Base-by-base conservation (phyloP, 1,139 yeast species). In the Sugiyamaella xylanicola region DNA sequence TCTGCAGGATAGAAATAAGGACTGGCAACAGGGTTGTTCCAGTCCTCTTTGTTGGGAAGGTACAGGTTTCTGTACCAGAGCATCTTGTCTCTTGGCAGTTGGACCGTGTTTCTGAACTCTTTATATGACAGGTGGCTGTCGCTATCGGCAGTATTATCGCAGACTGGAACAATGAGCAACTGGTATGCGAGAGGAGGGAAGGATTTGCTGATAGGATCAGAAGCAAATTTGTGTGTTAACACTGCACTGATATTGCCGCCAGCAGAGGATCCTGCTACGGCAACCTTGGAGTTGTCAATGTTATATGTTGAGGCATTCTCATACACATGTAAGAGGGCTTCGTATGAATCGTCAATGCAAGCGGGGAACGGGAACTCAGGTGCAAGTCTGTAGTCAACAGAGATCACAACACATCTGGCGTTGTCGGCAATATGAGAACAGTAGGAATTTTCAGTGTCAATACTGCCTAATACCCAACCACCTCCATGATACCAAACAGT, bases 401-500 rank as follows among this genome's bases (percentile, higher is more conserved):
- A 58, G 7, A 77, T 74, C 13, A 76, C 79, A 8, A 74, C 63
- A 57, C 79, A 74, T 44, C 72, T 58, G 17, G 75, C 70, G 51
- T 65, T 57, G 27, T 72, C 73, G 17, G 78, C 77, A 41, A 75
- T 64, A 54, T 76, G 75, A 8, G 81, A 72, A 58, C 81, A 77
- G 63, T 70, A 76, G 1, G 77, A 72, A 66, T 78, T 77, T 56
- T 79, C 82, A 3, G 82, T 75, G 53, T 58, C 65, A 48, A 78
- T 75, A 50, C 70, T 68, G 2, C 82, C 82, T n/a, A 79, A 68
- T 1, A 75, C 79, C 78, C 80, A 77, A 4, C 72, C 72, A 29
- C 80, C 80, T n/a, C 82, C 82, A 59, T 78, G 83, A 65, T 67
- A 77, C 79, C 79, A 78, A 11, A 78, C 61, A 36, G 74, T 70